phyloP scores from a whole-genome alignment of 768 basidiomycete genomes.

The Clitopilus hobsonii region DNA sequence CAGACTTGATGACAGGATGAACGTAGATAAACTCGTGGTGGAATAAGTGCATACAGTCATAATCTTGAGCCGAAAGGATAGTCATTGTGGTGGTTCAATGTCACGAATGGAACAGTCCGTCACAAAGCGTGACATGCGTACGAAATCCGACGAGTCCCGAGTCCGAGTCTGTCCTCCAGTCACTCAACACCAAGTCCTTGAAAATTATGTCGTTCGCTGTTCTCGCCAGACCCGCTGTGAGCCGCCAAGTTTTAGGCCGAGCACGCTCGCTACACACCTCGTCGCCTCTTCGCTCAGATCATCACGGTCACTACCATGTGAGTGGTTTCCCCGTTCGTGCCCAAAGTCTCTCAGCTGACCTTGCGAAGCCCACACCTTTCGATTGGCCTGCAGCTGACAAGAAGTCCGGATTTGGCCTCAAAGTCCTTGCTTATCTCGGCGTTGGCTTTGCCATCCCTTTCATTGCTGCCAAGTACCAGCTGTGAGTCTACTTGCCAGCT shows the following conservation, averaged over 20 bases:
- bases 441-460: conserved; percentile 68
- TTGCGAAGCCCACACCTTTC: conserved; percentile 51
- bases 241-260: conserved; percentile 31
- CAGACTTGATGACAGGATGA: neutral
- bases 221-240: conserved; percentile 35
- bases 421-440: conserved; percentile 41
- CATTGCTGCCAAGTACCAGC: conserved; percentile 52
- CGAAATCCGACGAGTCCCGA: conserved; percentile 10
- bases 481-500: conserved; percentile 42
- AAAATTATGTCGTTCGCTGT: conserved; percentile 34
- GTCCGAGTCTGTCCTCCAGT: neutral
- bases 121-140: neutral
- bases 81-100: neutral
- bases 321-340: conserved; percentile 13
- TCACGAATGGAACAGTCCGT: neutral
- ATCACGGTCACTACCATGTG: conserved; percentile 60
- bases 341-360: conserved; percentile 5
- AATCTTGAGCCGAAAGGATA: neutral
- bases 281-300: conserved; percentile 31
- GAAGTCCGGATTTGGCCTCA: conserved; percentile 44
- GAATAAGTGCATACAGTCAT: neutral
- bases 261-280: conserved; percentile 15
- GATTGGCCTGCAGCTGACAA: conserved; percentile 41
- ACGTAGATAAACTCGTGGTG: neutral
- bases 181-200: neutral